Percentiles rank a stretch among this genome's conserved stretches.
Conservation (phyloP, 1,284 basidiomycete genomes). For the Fomitopsis schrenkii region DNA sequence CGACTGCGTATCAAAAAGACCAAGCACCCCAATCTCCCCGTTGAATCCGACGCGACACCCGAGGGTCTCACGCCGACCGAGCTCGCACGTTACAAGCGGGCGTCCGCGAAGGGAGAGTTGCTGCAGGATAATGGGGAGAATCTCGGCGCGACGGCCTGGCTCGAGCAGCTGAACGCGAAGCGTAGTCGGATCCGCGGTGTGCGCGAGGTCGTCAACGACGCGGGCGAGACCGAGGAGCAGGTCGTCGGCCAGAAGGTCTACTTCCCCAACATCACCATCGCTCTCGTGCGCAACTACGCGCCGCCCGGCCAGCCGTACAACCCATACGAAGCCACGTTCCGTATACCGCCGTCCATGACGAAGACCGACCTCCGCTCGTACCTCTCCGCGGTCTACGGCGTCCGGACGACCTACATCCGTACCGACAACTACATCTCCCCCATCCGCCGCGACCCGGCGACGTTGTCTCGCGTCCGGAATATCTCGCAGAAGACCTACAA, state of each 20-base stretch:
- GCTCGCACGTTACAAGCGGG: slow-evolving; percentile 53
- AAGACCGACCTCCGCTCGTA: slow-evolving; percentile 92
- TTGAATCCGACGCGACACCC: slow-evolving; percentile 45
- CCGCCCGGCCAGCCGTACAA: slow-evolving; percentile 81
- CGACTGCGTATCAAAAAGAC: slow-evolving; percentile 46
- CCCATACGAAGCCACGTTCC: slow-evolving; percentile 92
- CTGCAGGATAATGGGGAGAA: slow-evolving; percentile 35
- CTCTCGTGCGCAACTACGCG: slow-evolving; percentile 83
- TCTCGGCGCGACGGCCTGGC: slow-evolving; percentile 52
- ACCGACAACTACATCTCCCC: slow-evolving; percentile 84
- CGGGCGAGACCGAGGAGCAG: slow-evolving; percentile 38
- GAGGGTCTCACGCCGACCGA: slow-evolving; percentile 61
- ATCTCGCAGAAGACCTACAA: slow-evolving; percentile 65
- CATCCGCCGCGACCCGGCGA: slow-evolving; percentile 32
- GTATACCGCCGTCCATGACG: slow-evolving; percentile 80
- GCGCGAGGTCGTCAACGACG: slow-evolving; percentile 31
- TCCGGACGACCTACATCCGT: slow-evolving; percentile 88
- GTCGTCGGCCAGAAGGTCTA: slow-evolving; percentile 82
- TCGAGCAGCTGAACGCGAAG: slow-evolving; percentile 47
- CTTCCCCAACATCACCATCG: slow-evolving; percentile 85
- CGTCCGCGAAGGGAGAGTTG: slow-evolving; percentile 49
- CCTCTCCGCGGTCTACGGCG: slow-evolving; percentile 79
- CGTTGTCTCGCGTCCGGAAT: slow-evolving; percentile 18
- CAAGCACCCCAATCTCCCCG: slow-evolving; percentile 29
- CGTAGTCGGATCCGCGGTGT: slow-evolving; percentile 67